Percentiles rank a stretch among this genome's conserved stretches.
Evolutionary conservation across 306 rosid species (phyloP).

Genomic region (Begonia loranthoides): DNA sequence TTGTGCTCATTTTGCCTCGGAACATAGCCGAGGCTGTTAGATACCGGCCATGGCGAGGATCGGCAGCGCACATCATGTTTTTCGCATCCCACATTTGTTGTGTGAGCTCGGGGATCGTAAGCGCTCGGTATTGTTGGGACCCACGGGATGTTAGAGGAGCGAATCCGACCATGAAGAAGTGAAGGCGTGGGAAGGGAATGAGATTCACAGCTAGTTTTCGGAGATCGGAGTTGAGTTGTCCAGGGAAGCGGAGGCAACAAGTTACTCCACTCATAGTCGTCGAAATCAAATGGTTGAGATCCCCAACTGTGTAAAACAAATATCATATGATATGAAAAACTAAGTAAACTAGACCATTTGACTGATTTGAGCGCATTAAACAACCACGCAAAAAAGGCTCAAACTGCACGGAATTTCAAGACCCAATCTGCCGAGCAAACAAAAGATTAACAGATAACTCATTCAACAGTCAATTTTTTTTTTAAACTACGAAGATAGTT

Average conservation of each 20-base stretch:
- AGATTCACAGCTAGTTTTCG: slow-evolving; percentile 67
- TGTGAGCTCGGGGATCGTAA: slow-evolving; percentile 82
- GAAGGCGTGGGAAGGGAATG: slow-evolving; percentile 76
- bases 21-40: slow-evolving; percentile 82
- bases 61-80: slow-evolving; percentile 87
- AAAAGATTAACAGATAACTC: too few relatives aligned
- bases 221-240: slow-evolving; percentile 85
- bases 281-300: slow-evolving; percentile 81
- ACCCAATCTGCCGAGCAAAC: too few relatives aligned
- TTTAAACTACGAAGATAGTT: too few relatives aligned
- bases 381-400: too few relatives aligned
- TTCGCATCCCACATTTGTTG: slow-evolving; percentile 91
- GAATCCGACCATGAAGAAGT: slow-evolving; percentile 83
- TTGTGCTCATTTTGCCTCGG: slow-evolving; percentile 85
- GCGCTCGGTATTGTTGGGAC: slow-evolving; percentile 58
- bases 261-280: slow-evolving; percentile 95
- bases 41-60: slow-evolving; percentile 77
- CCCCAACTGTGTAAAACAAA: slow-evolving; percentile 50
- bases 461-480: too few relatives aligned
- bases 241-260: slow-evolving; percentile 84
- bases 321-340: background rate
- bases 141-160: slow-evolving; percentile 75
- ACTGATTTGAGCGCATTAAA: too few relatives aligned
- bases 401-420: too few relatives aligned
- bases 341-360: background rate